A percentile compares a stretch with the other conserved stretches of the same genome.
Conservation (phyloP, 2,329 filamentous ascomycete species). For the Colletotrichum sp. region DNA sequence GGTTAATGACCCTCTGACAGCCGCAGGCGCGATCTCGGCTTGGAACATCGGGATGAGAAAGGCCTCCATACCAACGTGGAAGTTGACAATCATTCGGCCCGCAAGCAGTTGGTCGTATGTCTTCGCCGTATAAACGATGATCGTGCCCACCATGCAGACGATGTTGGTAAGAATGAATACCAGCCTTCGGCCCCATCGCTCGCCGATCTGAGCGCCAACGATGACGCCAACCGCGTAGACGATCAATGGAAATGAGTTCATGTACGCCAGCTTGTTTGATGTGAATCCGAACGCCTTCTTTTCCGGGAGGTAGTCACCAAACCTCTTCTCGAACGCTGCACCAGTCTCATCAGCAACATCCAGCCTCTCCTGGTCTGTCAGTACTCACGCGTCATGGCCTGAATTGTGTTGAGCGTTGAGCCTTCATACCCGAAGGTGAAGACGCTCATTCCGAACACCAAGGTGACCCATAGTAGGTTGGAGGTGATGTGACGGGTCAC, state of each 20-base stretch:
- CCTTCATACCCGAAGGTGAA: constrained; percentile 26
- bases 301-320: constrained; percentile 18
- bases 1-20: constrained; percentile 22
- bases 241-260: constrained; percentile 25
- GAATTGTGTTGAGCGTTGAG: constrained; percentile 23
- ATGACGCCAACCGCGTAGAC: constrained; percentile 23
- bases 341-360: not conserved
- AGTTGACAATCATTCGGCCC: constrained; percentile 23
- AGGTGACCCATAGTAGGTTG: constrained; percentile 21
- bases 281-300: constrained; percentile 18
- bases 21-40: constrained; percentile 25
- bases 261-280: constrained; percentile 22
- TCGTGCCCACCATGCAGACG: constrained; percentile 18
- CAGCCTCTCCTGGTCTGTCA: not conserved
- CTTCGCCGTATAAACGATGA: constrained; percentile 17
- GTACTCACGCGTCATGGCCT: constrained; percentile 25
- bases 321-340: constrained; percentile 19
- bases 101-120: constrained; percentile 15
- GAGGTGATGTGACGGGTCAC: constrained; percentile 22
- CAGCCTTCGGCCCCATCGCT: constrained; percentile 21
- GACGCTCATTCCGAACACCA: constrained; percentile 24
- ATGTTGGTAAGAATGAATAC: constrained; percentile 23
- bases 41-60: constrained; percentile 24
- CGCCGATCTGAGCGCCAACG: constrained; percentile 17
- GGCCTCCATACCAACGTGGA: constrained; percentile 24